These are phyloP conservation scores for Mycocentrospora acerina DNA, from an alignment of 2,329 filamentous ascomycete species.

Conservation along the genomic window DNA sequence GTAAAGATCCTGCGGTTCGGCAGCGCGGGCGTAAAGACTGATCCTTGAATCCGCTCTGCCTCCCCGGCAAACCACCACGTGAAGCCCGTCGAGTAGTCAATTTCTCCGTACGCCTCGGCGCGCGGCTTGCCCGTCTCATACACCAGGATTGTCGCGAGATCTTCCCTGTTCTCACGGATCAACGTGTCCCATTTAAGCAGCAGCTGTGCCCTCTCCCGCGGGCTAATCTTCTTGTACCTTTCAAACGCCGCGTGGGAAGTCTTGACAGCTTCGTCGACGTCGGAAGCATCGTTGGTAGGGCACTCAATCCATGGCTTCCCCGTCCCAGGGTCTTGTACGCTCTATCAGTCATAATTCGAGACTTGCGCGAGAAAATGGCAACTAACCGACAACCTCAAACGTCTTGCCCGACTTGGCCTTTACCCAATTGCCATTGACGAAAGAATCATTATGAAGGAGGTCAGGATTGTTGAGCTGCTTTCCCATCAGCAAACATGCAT, in stretches of 20 bases:
- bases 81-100: slow-evolving; percentile 57
- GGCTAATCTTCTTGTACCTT: slow-evolving; percentile 60
- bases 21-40: slow-evolving; percentile 59
- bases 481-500: slow-evolving; percentile 2
- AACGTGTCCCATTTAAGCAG: slow-evolving; percentile 66
- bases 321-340: slow-evolving; percentile 50
- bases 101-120: slow-evolving; percentile 54
- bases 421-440: slow-evolving; percentile 58
- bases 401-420: slow-evolving; percentile 58
- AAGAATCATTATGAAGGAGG: slow-evolving; percentile 57
- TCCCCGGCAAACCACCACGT: slow-evolving; percentile 62
- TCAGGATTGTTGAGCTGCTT: slow-evolving; percentile 56
- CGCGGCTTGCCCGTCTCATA: slow-evolving; percentile 60
- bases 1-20: slow-evolving; percentile 68
- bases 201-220: slow-evolving; percentile 62
- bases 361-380: neutral
- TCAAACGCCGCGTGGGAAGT: slow-evolving; percentile 63
- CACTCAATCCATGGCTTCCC: slow-evolving; percentile 53
- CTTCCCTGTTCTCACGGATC: slow-evolving; percentile 62
- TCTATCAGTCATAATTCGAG: slow-evolving; percentile 9
- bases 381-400: slow-evolving; percentile 57
- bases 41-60: slow-evolving; percentile 64
- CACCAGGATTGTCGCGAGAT: slow-evolving; percentile 63
- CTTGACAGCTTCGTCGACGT: slow-evolving; percentile 63
- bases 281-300: slow-evolving; percentile 54